Evolutionary conservation across 768 basidiomycete species (phyloP).

Genomic region (Sporobolomyces roseus): DNA sequence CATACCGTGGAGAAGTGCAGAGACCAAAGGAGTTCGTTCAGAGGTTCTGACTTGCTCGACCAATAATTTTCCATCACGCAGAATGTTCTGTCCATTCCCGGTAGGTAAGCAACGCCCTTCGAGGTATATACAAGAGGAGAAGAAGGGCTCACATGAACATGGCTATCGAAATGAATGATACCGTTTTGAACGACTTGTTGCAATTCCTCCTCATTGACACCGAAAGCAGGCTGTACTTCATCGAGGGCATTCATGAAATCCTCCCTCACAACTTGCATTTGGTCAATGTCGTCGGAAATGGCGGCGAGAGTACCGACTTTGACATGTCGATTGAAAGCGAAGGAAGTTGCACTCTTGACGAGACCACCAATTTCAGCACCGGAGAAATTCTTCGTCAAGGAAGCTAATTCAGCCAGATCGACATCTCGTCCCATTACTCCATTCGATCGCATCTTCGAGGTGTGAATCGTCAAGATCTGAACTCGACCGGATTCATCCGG

Average conservation of each 20-base stretch:
- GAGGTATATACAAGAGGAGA: conserved; percentile 15
- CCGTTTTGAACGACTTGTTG: conserved; percentile 90
- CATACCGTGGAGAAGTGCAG: conserved; percentile 71
- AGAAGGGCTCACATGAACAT: conserved; percentile 64
- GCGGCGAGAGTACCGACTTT: conserved; percentile 97
- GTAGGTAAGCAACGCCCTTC: background rate
- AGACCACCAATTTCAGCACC: conserved; percentile 94
- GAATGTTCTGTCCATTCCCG: conserved; percentile 60
- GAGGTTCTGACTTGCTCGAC: conserved; percentile 92
- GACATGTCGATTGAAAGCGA: conserved; percentile 94
- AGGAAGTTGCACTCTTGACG: conserved; percentile 96
- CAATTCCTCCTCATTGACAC: conserved; percentile 95
- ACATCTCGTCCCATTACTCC: conserved; percentile 84
- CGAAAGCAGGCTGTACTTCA: conserved; percentile 93
- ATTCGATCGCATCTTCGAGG: conserved; percentile 85
- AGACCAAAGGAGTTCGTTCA: conserved; percentile 84
- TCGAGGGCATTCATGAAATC: conserved; percentile 89
- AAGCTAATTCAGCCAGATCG: conserved; percentile 73
- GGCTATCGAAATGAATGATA: conserved; percentile 77
- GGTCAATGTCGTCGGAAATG: conserved; percentile 90
- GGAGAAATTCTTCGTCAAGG: conserved; percentile 89
- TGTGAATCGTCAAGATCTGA: conserved; percentile 95
- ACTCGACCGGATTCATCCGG: conserved; percentile 87
- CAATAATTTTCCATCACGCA: conserved; percentile 78
- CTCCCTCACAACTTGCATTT: conserved; percentile 73